Conservation (phyloP, 176 grass and related monocot species). For the Lolium perenne region DNA sequence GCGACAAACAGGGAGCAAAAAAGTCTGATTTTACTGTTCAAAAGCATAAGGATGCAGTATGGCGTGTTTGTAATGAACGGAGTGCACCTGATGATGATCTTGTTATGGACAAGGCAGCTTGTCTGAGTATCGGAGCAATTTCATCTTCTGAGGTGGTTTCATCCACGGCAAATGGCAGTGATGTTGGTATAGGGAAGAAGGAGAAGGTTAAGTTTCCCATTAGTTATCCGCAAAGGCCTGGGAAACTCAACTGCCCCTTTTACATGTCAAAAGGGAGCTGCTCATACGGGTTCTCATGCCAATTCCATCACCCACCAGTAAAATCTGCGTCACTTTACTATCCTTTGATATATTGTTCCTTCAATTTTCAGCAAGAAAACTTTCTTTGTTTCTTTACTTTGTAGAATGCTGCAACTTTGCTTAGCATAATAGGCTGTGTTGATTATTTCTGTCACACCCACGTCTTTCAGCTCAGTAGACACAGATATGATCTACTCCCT, state of each 20-base stretch:
- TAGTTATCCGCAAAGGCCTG: slow-evolving; percentile 57
- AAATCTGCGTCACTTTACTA: slow-evolving; percentile 3
- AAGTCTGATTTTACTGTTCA: not conserved
- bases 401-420: slow-evolving; percentile 2
- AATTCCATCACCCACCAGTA: slow-evolving; percentile 60
- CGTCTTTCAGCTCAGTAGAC: not conserved
- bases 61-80: not conserved
- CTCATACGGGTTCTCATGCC: slow-evolving; percentile 54
- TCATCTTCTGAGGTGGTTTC: slow-evolving; percentile 28
- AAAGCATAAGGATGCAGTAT: not conserved
- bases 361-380: not conserved
- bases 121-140: not conserved
- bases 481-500: not conserved
- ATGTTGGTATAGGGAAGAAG: slow-evolving; percentile 21
- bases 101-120: not conserved
- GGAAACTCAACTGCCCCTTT: slow-evolving; percentile 50
- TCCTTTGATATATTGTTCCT: slow-evolving; percentile 12
- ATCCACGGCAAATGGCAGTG: not conserved
- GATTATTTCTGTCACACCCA: not conserved
- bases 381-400: not conserved
- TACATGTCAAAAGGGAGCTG: slow-evolving; percentile 60
- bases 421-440: not conserved
- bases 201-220: slow-evolving; percentile 39
- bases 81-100: slow-evolving; percentile 21
- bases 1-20: not conserved